Conservation (phyloP, 192 early-diverging fungal species). For the Coemansia sp. region DNA sequence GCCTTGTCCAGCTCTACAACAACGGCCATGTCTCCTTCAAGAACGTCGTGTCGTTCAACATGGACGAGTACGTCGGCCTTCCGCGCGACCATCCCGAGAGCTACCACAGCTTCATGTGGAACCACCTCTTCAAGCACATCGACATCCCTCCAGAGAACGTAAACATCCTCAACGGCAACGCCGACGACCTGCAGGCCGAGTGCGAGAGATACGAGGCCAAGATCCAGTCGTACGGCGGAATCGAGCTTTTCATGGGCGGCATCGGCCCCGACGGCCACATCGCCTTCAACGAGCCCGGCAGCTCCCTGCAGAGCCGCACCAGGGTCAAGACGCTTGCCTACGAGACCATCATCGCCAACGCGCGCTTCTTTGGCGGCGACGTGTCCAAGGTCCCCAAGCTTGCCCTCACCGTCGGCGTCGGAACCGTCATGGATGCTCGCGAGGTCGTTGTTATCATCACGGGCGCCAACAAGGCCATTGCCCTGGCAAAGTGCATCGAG, state of each 20-base stretch:
- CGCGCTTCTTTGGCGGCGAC: slow-evolving; percentile 82
- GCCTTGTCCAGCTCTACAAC: slow-evolving; percentile 67
- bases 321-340: slow-evolving; percentile 85
- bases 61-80: slow-evolving; percentile 85
- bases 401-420: slow-evolving; percentile 83
- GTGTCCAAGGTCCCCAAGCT: slow-evolving; percentile 81
- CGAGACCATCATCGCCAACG: slow-evolving; percentile 84
- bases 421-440: slow-evolving; percentile 83
- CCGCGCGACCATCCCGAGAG: slow-evolving; percentile 83
- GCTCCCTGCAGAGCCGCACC: slow-evolving; percentile 75
- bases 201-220: slow-evolving; percentile 77
- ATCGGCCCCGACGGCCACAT: slow-evolving; percentile 92
- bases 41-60: slow-evolving; percentile 86
- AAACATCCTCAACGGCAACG: slow-evolving; percentile 84
- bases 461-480: slow-evolving; percentile 79
- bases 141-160: slow-evolving; percentile 79
- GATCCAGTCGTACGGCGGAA: slow-evolving; percentile 75
- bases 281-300: slow-evolving; percentile 89
- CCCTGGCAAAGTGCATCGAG: slow-evolving; percentile 80
- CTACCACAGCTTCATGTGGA: slow-evolving; percentile 92
- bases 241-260: slow-evolving; percentile 85
- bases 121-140: slow-evolving; percentile 83
- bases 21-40: slow-evolving; percentile 70
- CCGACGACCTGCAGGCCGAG: slow-evolving; percentile 73
- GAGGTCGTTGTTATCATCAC: slow-evolving; percentile 84